These are phyloP conservation scores for Pleurotus ostreatus DNA, from an alignment of 768 basidiomycete species.

Conservation along the genomic window DNA sequence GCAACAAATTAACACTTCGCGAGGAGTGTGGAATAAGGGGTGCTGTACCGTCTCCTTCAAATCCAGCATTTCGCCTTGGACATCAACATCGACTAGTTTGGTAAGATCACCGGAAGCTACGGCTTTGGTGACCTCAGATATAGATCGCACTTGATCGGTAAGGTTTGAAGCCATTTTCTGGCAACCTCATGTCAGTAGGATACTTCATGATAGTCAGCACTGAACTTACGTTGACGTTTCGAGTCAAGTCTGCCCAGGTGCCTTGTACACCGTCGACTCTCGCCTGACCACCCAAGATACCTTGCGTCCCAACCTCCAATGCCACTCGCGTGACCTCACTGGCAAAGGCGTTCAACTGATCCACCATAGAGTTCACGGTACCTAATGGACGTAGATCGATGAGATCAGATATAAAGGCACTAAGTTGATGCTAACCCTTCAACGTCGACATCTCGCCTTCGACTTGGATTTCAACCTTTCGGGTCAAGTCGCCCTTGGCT, in stretches of 20 bases:
- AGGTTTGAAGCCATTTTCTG: conserved; percentile 87
- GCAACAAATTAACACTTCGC: neutral
- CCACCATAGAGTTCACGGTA: conserved; percentile 91
- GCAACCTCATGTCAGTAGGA: neutral
- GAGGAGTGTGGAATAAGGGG: neutral
- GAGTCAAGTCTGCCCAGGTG: conserved; percentile 89
- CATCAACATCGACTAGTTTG: conserved; percentile 86
- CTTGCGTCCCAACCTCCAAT: conserved; percentile 85
- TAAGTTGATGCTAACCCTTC: conserved; percentile 37
- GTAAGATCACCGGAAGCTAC: conserved; percentile 83
- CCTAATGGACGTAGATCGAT: conserved; percentile 20
- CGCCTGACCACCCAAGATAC: conserved; percentile 87
- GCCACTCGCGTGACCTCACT: conserved; percentile 80
- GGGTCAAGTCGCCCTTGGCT: conserved; percentile 83
- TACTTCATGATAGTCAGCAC: neutral
- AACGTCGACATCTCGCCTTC: conserved; percentile 82
- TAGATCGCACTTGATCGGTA: conserved; percentile 85
- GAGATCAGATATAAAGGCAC: neutral
- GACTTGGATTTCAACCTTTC: conserved; percentile 87
- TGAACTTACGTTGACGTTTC: conserved; percentile 77
- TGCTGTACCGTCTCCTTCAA: conserved; percentile 64
- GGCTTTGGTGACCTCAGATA: conserved; percentile 86
- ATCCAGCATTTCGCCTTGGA: conserved; percentile 91
- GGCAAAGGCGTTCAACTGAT: conserved; percentile 81
- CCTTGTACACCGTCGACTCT: conserved; percentile 87